phyloP scores from a whole-genome alignment of 805 yeast species.

The Yamadazyma olivae region DNA sequence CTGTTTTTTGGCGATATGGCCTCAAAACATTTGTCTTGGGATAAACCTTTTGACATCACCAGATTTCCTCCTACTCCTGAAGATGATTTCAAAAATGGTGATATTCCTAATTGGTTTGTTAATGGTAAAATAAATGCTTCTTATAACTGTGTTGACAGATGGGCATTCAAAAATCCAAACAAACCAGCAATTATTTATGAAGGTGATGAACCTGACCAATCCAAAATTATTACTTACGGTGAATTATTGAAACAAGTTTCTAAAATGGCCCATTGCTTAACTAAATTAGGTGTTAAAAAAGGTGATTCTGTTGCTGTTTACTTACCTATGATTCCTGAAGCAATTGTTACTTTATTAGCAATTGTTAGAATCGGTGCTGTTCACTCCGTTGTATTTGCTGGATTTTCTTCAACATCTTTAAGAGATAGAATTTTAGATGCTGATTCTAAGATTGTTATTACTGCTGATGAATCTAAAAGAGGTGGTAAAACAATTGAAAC shows the following conservation, averaged over 20 bases:
- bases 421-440: constrained; percentile 90
- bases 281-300: constrained; percentile 80
- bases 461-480: constrained; percentile 93
- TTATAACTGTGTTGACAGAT: constrained; percentile 93
- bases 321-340: constrained; percentile 97
- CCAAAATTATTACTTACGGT: constrained; percentile 74
- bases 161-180: constrained; percentile 84
- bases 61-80: constrained; percentile 45
- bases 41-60: constrained; percentile 45
- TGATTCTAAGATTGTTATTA: constrained; percentile 78
- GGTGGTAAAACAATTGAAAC: constrained; percentile 93
- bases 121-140: constrained; percentile 92
- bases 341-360: constrained; percentile 90
- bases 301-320: constrained; percentile 98
- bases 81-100: constrained; percentile 59
- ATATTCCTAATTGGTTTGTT: constrained; percentile 83
- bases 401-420: constrained; percentile 90
- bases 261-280: constrained; percentile 80
- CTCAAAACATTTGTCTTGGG: constrained; percentile 49
- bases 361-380: constrained; percentile 92
- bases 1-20: constrained; percentile 56
- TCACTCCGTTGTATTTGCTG: constrained; percentile 96
- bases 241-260: constrained; percentile 83
- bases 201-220: constrained; percentile 84
- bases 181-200: constrained; percentile 85